These are phyloP conservation scores for Aspergillus puulaauensis DNA, from an alignment of 2,329 filamentous ascomycete genomes.

Conservation along the genomic window DNA sequence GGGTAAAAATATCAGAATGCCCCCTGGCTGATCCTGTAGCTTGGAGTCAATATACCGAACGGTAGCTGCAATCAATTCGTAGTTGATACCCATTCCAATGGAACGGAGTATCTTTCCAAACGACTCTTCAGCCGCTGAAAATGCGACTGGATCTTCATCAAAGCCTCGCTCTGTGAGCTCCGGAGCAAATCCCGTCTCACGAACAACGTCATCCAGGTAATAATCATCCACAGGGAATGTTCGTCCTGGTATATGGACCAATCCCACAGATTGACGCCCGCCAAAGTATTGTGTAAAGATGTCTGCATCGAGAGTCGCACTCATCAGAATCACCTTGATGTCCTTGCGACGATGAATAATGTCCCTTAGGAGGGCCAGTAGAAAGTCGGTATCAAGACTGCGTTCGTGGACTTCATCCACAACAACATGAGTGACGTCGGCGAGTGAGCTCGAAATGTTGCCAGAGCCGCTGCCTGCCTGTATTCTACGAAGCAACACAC, in stretches of 20 bases:
- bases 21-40: conserved; percentile 71
- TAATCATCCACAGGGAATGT: conserved; percentile 89
- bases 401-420: conserved; percentile 97
- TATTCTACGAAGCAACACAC: conserved; percentile 84
- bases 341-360: conserved; percentile 73
- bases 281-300: conserved; percentile 85
- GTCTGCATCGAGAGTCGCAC: conserved; percentile 85
- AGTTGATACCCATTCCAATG: conserved; percentile 84
- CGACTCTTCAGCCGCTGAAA: conserved; percentile 47
- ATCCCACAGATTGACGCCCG: conserved; percentile 67
- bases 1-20: conserved; percentile 92
- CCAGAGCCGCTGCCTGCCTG: conserved; percentile 83
- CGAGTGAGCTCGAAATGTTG: conserved; percentile 76
- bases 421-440: conserved; percentile 89
- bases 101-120: conserved; percentile 70
- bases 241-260: conserved; percentile 82
- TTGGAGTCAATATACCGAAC: conserved; percentile 79
- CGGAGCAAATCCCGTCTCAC: conserved; percentile 70
- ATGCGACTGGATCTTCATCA: conserved; percentile 38
- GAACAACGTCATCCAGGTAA: conserved; percentile 84
- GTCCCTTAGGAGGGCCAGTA: conserved; percentile 82
- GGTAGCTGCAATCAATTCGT: conserved; percentile 77
- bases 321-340: conserved; percentile 92
- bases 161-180: conserved; percentile 30
- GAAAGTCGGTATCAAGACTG: conserved; percentile 90